These are phyloP conservation scores for Fusarium sambucinum DNA, from an alignment of 2,329 filamentous ascomycete species.

Conservation along the genomic window DNA sequence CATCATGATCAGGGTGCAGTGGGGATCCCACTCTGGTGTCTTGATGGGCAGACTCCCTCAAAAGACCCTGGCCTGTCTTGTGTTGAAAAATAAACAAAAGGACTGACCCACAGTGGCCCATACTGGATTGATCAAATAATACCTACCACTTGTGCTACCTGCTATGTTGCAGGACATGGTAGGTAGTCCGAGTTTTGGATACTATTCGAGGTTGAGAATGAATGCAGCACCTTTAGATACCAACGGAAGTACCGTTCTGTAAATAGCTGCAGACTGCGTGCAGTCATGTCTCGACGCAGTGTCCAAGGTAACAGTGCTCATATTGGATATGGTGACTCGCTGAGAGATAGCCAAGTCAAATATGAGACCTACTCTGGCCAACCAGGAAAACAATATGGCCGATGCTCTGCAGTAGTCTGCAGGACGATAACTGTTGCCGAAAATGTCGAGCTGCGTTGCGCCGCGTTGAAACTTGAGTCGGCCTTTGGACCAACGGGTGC, in stretches of 20 bases:
- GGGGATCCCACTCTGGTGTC: slow-evolving; percentile 32
- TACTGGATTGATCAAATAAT: slow-evolving; percentile 30
- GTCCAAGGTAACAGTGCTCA: slow-evolving; percentile 25
- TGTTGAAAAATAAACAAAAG: slow-evolving; percentile 42
- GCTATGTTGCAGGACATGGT: slow-evolving; percentile 18
- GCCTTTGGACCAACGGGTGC: slow-evolving; percentile 45
- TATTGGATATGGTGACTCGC: slow-evolving; percentile 24
- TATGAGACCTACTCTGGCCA: slow-evolving; percentile 22
- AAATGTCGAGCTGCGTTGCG: slow-evolving; percentile 51
- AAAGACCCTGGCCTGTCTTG: slow-evolving; percentile 16
- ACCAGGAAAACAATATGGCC: slow-evolving; percentile 32
- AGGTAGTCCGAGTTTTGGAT: slow-evolving; percentile 15
- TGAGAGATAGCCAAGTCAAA: slow-evolving; percentile 35
- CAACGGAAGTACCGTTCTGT: slow-evolving; percentile 15
- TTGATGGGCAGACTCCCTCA: slow-evolving; percentile 42
- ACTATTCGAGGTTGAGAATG: slow-evolving; percentile 17
- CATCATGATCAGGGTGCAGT: slow-evolving; percentile 43
- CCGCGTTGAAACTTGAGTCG: slow-evolving; percentile 44
- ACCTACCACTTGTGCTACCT: slow-evolving; percentile 19
- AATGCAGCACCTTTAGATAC: slow-evolving; percentile 14
- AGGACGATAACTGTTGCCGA: slow-evolving; percentile 43
- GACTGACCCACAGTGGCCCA: slow-evolving; percentile 39
- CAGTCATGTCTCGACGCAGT: slow-evolving; percentile 31
- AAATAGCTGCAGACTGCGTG: slow-evolving; percentile 30
- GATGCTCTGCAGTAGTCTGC: slow-evolving; percentile 44